phyloP scores from a whole-genome alignment of 306 rosid genomes.

The Ceratonia siliqua region DNA sequence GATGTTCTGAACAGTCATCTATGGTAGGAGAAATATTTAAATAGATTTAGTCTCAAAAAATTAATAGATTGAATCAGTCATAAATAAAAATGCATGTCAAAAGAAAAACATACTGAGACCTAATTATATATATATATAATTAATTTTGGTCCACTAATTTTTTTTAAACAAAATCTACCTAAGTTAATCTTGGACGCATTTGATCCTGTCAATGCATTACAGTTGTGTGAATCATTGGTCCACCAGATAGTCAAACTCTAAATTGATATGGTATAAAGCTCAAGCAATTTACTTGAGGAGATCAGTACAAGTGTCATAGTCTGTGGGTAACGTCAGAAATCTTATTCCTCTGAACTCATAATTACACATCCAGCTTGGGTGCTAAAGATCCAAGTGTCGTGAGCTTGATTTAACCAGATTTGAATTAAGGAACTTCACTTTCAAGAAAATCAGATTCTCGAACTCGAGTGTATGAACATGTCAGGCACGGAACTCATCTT shows the following conservation, averaged over 20 bases:
- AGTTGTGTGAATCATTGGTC: neutral
- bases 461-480: neutral
- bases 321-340: neutral
- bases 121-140: too few species aligned
- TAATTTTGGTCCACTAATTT: too few species aligned
- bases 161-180: too few species aligned
- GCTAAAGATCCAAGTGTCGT: neutral
- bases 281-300: neutral
- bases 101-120: too few species aligned
- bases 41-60: too few species aligned
- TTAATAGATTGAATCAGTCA: too few species aligned
- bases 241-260: neutral
- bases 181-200: too few species aligned
- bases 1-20: too few species aligned
- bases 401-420: neutral
- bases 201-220: neutral
- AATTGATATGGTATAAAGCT: neutral
- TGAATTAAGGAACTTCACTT: neutral
- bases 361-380: conserved; percentile 7
- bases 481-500: conserved; percentile 31
- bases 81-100: too few species aligned
- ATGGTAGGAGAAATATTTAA: too few species aligned
- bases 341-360: conserved; percentile 14
- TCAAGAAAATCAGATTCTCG: conserved; percentile 25
- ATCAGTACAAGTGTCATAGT: conserved; percentile 25